These are phyloP conservation scores for Tricholoma matsutake DNA, from an alignment of 768 basidiomycete species.

Conservation along the genomic window DNA sequence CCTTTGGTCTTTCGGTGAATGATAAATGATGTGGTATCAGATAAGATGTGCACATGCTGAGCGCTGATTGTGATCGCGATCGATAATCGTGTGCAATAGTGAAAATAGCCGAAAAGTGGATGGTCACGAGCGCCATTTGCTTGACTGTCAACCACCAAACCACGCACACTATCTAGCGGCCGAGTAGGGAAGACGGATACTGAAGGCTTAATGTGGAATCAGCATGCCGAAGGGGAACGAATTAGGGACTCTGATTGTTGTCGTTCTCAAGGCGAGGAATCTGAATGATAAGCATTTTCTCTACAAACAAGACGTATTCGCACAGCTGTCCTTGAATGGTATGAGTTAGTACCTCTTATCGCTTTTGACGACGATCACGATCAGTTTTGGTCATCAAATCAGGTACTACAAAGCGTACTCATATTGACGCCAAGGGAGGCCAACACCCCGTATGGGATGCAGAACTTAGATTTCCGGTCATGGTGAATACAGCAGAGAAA, in stretches of 20 bases:
- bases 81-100: too few relatives aligned
- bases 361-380: not conserved
- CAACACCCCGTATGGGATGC: conserved; percentile 94
- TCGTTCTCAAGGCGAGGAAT: conserved; percentile 83
- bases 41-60: too few relatives aligned
- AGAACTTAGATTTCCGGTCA: conserved; percentile 76
- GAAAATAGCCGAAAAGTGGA: too few relatives aligned
- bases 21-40: too few relatives aligned
- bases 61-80: too few relatives aligned
- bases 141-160: not conserved
- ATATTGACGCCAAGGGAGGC: conserved; percentile 79
- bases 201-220: not conserved
- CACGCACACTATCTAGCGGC: not conserved
- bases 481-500: conserved; percentile 52
- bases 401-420: conserved; percentile 64
- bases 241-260: conserved; percentile 81
- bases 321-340: conserved; percentile 58
- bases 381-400: conserved; percentile 13
- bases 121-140: too few relatives aligned
- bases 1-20: too few relatives aligned
- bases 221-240: conserved; percentile 40
- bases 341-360: conserved; percentile 5
- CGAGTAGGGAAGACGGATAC: not conserved
- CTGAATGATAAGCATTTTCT: conserved; percentile 80
- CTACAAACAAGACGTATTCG: conserved; percentile 90